Evolutionary conservation across 2,329 filamentous ascomycete genomes (phyloP).

Genomic region (Endothia cerciana): DNA sequence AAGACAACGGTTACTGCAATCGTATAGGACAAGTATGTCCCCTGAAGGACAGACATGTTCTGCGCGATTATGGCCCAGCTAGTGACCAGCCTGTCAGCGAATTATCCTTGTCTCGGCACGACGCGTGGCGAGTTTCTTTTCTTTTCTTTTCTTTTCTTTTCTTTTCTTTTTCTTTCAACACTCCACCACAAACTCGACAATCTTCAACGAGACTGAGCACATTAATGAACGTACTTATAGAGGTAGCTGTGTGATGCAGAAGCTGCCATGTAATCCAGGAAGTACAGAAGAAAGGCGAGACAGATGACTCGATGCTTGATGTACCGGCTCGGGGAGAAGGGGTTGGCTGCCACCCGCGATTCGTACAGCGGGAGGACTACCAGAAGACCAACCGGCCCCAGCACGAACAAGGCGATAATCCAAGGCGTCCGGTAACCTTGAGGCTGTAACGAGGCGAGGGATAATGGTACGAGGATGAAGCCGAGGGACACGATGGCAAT

Average conservation of each 20-base stretch:
- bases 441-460: conserved; percentile 46
- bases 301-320: conserved; percentile 48
- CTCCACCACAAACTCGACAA: too few species aligned
- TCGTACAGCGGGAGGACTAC: conserved; percentile 53
- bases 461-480: conserved; percentile 51
- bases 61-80: conserved; percentile 44
- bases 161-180: too few species aligned
- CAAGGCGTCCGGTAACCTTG: conserved; percentile 49
- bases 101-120: too few species aligned
- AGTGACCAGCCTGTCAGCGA: too few species aligned
- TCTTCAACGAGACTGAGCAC: too few species aligned
- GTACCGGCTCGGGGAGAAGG: conserved; percentile 50
- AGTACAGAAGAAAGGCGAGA: conserved; percentile 44
- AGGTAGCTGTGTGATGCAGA: conserved; percentile 50
- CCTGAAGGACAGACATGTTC: conserved; percentile 45
- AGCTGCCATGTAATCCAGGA: conserved; percentile 47
- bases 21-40: conserved; percentile 45
- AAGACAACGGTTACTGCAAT: conserved; percentile 48
- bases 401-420: conserved; percentile 47
- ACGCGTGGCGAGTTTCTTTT: too few species aligned
- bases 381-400: conserved; percentile 46
- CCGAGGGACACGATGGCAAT: conserved; percentile 53
- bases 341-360: conserved; percentile 45
- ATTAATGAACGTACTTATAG: conserved; percentile 42
- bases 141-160: too few species aligned